Conservation (phyloP, 2,329 filamentous ascomycete species). For the Calonectria ilicicola region DNA sequence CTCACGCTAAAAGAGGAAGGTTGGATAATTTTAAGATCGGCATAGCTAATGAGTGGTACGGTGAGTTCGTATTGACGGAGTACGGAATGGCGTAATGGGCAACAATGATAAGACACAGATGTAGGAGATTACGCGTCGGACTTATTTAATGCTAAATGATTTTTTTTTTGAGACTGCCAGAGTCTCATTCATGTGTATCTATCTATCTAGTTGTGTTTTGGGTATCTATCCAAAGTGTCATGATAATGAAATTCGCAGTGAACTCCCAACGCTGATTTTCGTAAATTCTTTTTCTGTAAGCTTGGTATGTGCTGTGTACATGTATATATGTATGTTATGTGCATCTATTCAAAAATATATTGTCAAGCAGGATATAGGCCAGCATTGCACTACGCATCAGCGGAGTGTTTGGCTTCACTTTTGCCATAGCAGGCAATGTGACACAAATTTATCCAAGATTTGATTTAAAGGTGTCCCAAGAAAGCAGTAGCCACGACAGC, state of each 20-base stretch:
- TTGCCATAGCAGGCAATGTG: too few relatives aligned
- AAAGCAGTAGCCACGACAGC: not conserved
- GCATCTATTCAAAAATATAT: not conserved
- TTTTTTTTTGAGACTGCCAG: not conserved
- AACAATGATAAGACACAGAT: not conserved
- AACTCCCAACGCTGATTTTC: not conserved
- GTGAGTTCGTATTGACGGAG: not conserved
- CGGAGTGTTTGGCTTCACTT: too few relatives aligned
- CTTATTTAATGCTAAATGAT: not conserved
- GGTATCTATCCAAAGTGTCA: slow-evolving; percentile 9
- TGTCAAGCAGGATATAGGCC: too few relatives aligned
- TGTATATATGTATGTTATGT: not conserved
- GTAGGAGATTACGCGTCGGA: not conserved
- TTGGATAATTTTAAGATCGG: not conserved
- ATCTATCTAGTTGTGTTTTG: not conserved
- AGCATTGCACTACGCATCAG: too few relatives aligned
- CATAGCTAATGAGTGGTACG: not conserved
- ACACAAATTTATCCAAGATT: not conserved
- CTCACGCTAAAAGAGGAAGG: not conserved
- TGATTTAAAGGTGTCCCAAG: not conserved
- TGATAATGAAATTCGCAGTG: not conserved
- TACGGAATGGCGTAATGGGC: not conserved
- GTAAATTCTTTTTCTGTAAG: not conserved
- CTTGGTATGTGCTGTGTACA: not conserved
- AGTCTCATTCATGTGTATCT: not conserved